Evolutionary conservation across 2,329 filamentous ascomycete species (phyloP).

Genomic region (Fusarium nurragi): DNA sequence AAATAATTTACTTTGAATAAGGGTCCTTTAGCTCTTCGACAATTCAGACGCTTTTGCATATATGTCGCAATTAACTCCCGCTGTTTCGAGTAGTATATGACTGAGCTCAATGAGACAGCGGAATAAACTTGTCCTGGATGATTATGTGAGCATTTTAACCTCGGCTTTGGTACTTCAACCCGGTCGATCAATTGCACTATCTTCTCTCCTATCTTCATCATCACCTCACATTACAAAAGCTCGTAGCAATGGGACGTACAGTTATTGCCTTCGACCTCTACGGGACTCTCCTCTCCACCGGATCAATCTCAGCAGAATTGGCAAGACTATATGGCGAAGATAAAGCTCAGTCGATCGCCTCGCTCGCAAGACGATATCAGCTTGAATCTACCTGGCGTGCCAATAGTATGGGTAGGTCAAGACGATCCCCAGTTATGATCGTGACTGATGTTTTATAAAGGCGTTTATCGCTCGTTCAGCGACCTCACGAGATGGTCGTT

Average conservation of each 20-base stretch:
- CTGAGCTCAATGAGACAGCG: not conserved
- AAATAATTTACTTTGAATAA: not conserved
- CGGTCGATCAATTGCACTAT: not conserved
- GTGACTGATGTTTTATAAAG: slow-evolving; percentile 50
- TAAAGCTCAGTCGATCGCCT: slow-evolving; percentile 65
- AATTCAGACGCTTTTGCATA: not conserved
- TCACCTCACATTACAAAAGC: not conserved
- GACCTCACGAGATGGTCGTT: slow-evolving; percentile 71
- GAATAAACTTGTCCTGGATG: not conserved
- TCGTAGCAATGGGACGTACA: slow-evolving; percentile 42
- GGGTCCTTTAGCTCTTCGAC: not conserved
- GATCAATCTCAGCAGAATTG: slow-evolving; percentile 71
- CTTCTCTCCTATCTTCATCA: not conserved
- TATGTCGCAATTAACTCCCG: not conserved
- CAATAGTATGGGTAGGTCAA: slow-evolving; percentile 74
- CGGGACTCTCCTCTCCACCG: slow-evolving; percentile 77
- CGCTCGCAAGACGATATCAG: slow-evolving; percentile 74
- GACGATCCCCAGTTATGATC: not conserved
- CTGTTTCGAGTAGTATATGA: not conserved
- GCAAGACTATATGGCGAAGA: slow-evolving; percentile 65
- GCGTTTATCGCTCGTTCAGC: slow-evolving; percentile 60
- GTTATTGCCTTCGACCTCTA: slow-evolving; percentile 80
- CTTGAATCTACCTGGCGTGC: slow-evolving; percentile 81
- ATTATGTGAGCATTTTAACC: slow-evolving; percentile 5
- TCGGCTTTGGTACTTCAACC: not conserved